Conservation (phyloP, 2,329 filamentous ascomycete genomes). For the Fusarium sp. region DNA sequence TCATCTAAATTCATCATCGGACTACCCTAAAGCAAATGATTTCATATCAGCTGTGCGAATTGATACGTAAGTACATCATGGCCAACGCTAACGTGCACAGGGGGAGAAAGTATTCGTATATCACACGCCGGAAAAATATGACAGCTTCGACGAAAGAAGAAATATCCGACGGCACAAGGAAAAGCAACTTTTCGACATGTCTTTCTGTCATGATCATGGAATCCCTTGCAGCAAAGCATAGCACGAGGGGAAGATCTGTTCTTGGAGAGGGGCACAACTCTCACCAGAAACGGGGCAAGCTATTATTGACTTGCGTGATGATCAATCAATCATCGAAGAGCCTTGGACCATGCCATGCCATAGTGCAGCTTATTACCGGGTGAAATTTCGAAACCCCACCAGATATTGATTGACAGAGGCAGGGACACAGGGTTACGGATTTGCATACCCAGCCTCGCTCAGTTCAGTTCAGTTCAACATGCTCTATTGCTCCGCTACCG, state of each 20-base stretch:
- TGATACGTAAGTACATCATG: background rate
- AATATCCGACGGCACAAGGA: slow-evolving; percentile 2
- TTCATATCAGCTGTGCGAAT: background rate
- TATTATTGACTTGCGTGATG: background rate
- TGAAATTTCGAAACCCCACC: slow-evolving; percentile 12
- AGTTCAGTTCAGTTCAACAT: background rate
- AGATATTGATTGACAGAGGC: slow-evolving; percentile 4
- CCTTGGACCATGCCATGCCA: background rate
- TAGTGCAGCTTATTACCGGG: background rate
- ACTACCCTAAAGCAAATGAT: slow-evolving; percentile 1
- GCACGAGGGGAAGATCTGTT: background rate
- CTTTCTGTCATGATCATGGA: background rate
- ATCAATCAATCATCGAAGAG: background rate
- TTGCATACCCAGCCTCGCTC: background rate
- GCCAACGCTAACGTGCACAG: background rate
- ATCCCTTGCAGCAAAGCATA: slow-evolving; percentile 20
- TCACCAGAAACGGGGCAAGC: background rate
- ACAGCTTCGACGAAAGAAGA: background rate
- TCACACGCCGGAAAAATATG: background rate
- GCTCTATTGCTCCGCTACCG: background rate
- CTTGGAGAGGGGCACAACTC: background rate
- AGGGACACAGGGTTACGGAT: slow-evolving; percentile 22
- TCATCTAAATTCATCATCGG: background rate
- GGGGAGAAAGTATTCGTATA: background rate
- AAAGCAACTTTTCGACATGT: slow-evolving; percentile 12